Evolutionary conservation across 2,329 filamentous ascomycete genomes (phyloP).

Genomic region (Zasmidium citrigriseum): DNA sequence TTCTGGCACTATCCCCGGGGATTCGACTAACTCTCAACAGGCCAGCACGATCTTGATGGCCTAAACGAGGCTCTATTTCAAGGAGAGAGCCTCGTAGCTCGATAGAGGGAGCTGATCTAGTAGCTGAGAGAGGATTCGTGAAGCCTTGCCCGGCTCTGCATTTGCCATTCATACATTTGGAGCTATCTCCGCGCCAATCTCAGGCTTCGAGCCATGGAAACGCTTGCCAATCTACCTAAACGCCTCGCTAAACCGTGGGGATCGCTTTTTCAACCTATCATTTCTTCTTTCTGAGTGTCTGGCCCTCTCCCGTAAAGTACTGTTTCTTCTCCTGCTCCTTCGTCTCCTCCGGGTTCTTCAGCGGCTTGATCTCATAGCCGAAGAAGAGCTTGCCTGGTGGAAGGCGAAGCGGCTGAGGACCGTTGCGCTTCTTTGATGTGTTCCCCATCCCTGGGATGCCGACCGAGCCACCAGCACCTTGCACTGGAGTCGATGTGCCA

Average conservation of each 20-base stretch:
- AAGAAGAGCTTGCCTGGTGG: constrained; percentile 93
- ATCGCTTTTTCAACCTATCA: not conserved
- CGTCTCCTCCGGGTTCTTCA: constrained; percentile 74
- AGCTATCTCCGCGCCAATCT: not conserved
- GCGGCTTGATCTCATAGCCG: constrained; percentile 87
- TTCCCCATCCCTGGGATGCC: constrained; percentile 35
- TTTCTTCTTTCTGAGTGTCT: constrained; percentile 80
- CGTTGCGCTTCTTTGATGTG: constrained; percentile 61
- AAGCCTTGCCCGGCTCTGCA: not conserved
- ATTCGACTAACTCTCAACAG: no score
- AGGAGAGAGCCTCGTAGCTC: no score
- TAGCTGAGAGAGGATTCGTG: not conserved
- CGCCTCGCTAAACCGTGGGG: constrained; percentile 2
- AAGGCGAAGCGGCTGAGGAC: constrained; percentile 81
- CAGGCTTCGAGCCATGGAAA: not conserved
- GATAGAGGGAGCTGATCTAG: no score
- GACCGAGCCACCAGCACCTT: constrained; percentile 49
- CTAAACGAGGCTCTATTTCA: no score
- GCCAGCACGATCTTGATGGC: no score
- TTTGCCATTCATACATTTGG: not conserved
- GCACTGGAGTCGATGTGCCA: constrained; percentile 56
- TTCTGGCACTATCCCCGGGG: no score
- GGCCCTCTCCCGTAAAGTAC: constrained; percentile 65
- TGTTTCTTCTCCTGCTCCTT: constrained; percentile 69
- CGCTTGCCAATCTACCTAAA: not conserved